Evolutionary conservation across 192 early-diverging fungal species (phyloP).

Genomic region (Backusella macrospora): DNA sequence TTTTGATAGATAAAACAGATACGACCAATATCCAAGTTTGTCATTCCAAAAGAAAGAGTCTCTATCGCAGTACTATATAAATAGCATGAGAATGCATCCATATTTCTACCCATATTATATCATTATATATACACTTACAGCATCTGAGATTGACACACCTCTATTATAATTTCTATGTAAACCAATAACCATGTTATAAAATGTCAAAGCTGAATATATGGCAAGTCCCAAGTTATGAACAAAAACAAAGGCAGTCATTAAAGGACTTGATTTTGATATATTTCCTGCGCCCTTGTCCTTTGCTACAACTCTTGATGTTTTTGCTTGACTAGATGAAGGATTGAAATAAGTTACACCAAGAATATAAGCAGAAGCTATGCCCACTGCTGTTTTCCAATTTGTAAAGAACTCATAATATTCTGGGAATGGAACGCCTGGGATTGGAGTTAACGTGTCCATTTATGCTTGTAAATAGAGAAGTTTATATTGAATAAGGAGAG

Average conservation of each 20-base stretch:
- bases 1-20: constrained; percentile 86
- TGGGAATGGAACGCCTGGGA: constrained; percentile 60
- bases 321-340: constrained; percentile 47
- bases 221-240: constrained; percentile 73
- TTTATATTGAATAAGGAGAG: not conserved
- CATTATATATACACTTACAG: constrained; percentile 49
- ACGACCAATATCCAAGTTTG: constrained; percentile 79
- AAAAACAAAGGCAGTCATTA: constrained; percentile 77
- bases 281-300: constrained; percentile 46
- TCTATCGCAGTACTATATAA: constrained; percentile 61
- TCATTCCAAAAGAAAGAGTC: constrained; percentile 66
- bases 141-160: constrained; percentile 49
- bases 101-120: too few relatives aligned
- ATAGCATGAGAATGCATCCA: too few relatives aligned
- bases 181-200: constrained; percentile 60
- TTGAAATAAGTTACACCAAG: constrained; percentile 47
- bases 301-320: constrained; percentile 57
- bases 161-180: constrained; percentile 54
- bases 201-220: constrained; percentile 73
- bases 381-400: constrained; percentile 66
- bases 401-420: constrained; percentile 71
- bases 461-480: not conserved
- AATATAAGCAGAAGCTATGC: constrained; percentile 57
- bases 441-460: constrained; percentile 22
- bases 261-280: constrained; percentile 28